phyloP scores from a whole-genome alignment of 1,139 yeast species.

The Scheffersomyces quercinus region DNA sequence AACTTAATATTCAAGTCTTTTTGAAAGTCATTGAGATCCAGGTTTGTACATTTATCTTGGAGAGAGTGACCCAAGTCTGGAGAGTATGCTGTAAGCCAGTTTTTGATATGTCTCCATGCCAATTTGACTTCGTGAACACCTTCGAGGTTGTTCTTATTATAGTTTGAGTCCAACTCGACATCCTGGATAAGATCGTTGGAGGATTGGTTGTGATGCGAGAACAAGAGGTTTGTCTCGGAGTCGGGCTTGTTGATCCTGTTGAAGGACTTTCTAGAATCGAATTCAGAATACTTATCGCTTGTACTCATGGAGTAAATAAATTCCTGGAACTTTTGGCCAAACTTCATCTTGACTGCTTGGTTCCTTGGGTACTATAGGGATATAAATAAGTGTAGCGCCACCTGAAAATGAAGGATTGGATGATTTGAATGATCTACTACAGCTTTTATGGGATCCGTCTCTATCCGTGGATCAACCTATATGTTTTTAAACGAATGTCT shows the following conservation, averaged over 20 bases:
- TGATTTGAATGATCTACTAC: no score
- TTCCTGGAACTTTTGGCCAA: conserved; percentile 44
- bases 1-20: conserved; percentile 57
- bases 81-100: conserved; percentile 56
- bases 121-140: conserved; percentile 65
- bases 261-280: conserved; percentile 52
- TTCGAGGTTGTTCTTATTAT: conserved; percentile 21
- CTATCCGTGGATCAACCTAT: no score
- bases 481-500: no score
- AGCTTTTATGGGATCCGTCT: no score
- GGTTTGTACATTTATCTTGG: conserved; percentile 62
- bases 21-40: conserved; percentile 65
- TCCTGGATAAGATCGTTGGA: conserved; percentile 16
- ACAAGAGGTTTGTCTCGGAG: conserved; percentile 32
- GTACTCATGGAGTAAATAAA: conserved; percentile 66
- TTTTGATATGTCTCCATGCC: conserved; percentile 71
- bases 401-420: no score
- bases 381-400: no score
- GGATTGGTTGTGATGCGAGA: conserved; percentile 33
- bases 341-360: conserved; percentile 22
- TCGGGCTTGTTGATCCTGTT: conserved; percentile 47
- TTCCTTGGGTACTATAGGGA: no score
- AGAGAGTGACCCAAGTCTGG: conserved; percentile 59
- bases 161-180: conserved; percentile 6
- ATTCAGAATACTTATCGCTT: conserved; percentile 69